Percentiles rank a stretch among this genome's conserved stretches.
Evolutionary conservation across 441 rosid species (phyloP).

Genomic region (Syzygium syzygioides): DNA sequence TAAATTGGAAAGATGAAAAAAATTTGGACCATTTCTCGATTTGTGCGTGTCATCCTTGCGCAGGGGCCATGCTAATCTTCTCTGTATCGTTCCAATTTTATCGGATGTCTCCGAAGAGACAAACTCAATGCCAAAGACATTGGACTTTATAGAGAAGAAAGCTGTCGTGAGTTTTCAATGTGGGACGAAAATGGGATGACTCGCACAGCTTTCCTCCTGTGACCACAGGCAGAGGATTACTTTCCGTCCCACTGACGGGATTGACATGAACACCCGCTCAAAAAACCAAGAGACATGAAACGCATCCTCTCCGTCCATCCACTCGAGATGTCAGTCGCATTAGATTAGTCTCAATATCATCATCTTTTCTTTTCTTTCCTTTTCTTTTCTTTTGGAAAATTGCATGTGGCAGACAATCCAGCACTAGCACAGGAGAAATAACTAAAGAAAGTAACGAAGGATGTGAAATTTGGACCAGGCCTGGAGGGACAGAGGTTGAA

Average conservation of each 20-base stretch:
- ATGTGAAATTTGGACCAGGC: background rate
- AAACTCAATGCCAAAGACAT: fast-evolving
- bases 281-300: background rate
- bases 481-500: background rate
- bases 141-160: background rate
- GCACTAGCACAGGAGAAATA: background rate
- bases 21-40: too few species aligned
- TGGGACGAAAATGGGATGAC: background rate
- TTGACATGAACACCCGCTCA: background rate
- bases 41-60: too few species aligned
- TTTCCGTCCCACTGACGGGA: background rate
- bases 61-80: too few species aligned
- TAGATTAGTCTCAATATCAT: background rate
- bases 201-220: background rate
- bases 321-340: background rate
- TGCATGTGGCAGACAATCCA: background rate
- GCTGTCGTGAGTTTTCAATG: background rate
- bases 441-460: background rate
- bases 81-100: too few species aligned
- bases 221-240: too few species aligned
- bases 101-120: background rate
- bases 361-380: too few species aligned
- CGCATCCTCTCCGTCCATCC: background rate
- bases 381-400: background rate
- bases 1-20: too few species aligned